Evolutionary conservation across 177 flowering plant genomes (phyloP).

Genomic region (Vitis hybrid): DNA sequence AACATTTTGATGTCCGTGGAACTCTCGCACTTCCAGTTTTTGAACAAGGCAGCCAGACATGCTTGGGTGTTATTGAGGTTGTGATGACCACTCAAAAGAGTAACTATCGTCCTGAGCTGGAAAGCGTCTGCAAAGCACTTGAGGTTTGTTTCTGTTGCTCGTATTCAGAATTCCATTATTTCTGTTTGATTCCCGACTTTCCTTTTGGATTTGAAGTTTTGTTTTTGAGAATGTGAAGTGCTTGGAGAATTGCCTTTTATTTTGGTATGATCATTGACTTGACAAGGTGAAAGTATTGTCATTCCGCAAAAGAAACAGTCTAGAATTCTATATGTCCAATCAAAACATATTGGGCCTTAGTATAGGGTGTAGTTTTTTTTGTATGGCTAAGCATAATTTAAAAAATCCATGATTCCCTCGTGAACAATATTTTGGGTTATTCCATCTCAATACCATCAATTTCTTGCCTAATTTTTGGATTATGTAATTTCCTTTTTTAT

Average conservation of each 20-base stretch:
- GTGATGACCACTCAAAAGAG: slow-evolving; percentile 61
- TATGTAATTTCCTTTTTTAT: not conserved
- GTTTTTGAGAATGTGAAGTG: no score
- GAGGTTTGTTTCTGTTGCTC: slow-evolving; percentile 46
- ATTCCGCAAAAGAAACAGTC: no score
- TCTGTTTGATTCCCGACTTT: not conserved
- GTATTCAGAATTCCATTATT: not conserved
- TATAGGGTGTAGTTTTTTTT: no score
- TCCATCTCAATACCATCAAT: not conserved
- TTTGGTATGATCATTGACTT: no score
- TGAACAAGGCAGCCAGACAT: slow-evolving; percentile 61
- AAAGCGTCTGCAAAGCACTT: slow-evolving; percentile 81
- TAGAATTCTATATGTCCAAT: no score
- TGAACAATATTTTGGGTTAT: not conserved
- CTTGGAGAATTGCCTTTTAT: no score
- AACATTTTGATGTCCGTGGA: slow-evolving; percentile 60
- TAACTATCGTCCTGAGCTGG: slow-evolving; percentile 65
- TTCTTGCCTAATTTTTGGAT: not conserved
- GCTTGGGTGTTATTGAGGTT: slow-evolving; percentile 90
- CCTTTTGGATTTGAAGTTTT: not conserved
- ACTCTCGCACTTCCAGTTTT: slow-evolving; percentile 87
- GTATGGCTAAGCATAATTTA: no score
- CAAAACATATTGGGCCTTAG: no score
- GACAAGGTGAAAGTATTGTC: no score
- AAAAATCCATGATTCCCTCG: no score